phyloP scores from a whole-genome alignment of 2,329 filamentous ascomycete species.

The Phoma herbarum region DNA sequence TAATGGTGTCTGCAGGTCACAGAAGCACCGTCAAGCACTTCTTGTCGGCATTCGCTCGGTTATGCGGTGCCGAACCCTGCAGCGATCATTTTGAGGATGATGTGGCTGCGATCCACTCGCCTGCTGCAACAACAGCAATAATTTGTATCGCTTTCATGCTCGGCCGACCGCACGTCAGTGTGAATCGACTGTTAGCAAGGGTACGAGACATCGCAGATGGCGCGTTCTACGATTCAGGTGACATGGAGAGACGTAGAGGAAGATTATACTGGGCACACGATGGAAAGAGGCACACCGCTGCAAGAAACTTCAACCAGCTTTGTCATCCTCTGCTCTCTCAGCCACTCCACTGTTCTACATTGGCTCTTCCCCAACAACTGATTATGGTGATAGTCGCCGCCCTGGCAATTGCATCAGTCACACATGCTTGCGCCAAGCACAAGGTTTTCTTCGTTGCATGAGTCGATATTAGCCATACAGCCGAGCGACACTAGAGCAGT shows the following conservation, averaged over 20 bases:
- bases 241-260: not conserved
- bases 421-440: conserved; percentile 2
- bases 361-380: conserved; percentile 5
- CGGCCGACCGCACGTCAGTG: not conserved
- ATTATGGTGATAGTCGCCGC: conserved; percentile 10
- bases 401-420: not conserved
- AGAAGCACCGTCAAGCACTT: conserved; percentile 4
- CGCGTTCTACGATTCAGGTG: not conserved
- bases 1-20: not conserved
- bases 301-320: conserved; percentile 1
- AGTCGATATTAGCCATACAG: not conserved
- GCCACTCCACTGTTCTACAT: not conserved
- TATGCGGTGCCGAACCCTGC: conserved; percentile 7
- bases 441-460: conserved; percentile 2
- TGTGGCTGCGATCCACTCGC: conserved; percentile 11
- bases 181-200: not conserved
- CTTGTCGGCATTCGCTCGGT: conserved; percentile 5
- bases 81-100: not conserved
- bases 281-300: not conserved
- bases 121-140: conserved; percentile 20
- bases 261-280: not conserved
- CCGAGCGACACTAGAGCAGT: not conserved
- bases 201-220: not conserved
- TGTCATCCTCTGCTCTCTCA: conserved; percentile 8
- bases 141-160: not conserved